A percentile compares a stretch with the other conserved stretches of the same genome.
phyloP scores from a whole-genome alignment of 202 grass and related monocot species.

The Setaria italica region DNA sequence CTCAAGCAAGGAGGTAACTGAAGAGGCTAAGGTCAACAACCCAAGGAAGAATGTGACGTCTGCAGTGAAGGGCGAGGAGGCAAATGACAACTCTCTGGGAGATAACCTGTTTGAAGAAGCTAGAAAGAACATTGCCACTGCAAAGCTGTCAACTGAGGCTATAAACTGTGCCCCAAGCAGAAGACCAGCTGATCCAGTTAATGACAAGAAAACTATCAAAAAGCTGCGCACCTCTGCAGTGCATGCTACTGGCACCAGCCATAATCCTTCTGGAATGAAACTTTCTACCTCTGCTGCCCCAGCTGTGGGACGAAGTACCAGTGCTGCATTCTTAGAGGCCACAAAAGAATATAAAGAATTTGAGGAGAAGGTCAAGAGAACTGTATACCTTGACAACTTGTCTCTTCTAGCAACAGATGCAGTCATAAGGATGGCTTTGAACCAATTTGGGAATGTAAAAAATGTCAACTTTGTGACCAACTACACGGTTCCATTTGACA shows the following conservation, averaged over 20 bases:
- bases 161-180: slow-evolving; percentile 13
- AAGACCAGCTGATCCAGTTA: slow-evolving; percentile 12
- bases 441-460: slow-evolving; percentile 63
- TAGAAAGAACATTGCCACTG: neutral
- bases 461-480: slow-evolving; percentile 63
- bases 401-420: slow-evolving; percentile 46
- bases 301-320: slow-evolving; percentile 28
- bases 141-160: slow-evolving; percentile 20
- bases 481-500: slow-evolving; percentile 65
- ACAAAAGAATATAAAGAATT: slow-evolving; percentile 60
- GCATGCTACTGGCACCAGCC: slow-evolving; percentile 14
- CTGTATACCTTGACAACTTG: slow-evolving; percentile 65
- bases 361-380: slow-evolving; percentile 65
- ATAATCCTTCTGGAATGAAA: slow-evolving; percentile 30
- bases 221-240: neutral
- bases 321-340: slow-evolving; percentile 30
- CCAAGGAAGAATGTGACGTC: slow-evolving; percentile 17
- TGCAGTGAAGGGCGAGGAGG: slow-evolving; percentile 23
- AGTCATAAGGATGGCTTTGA: slow-evolving; percentile 61
- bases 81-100: neutral
- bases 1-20: slow-evolving; percentile 8
- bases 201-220: slow-evolving; percentile 37
- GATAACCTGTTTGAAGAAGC: slow-evolving; percentile 11
- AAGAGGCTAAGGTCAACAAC: slow-evolving; percentile 9
- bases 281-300: slow-evolving; percentile 16